Conservation (phyloP, 129 eudicot species). For the Rutidosis leptorrhynchoides region DNA sequence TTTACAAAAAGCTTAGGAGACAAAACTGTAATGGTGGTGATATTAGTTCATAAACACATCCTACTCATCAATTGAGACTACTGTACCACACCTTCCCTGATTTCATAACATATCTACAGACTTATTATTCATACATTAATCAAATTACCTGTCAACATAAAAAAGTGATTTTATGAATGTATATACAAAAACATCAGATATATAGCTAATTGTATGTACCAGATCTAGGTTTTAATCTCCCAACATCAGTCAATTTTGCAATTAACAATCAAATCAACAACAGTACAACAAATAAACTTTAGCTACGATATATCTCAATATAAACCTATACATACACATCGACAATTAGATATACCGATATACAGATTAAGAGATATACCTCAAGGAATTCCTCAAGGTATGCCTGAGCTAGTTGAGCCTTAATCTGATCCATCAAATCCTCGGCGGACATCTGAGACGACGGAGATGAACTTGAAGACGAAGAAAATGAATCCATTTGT, state of each 20-base stretch:
- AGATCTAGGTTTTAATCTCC: neutral
- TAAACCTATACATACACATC: neutral
- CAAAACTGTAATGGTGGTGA: no score
- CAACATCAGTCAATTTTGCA: neutral
- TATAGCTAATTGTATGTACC: neutral
- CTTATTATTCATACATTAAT: no score
- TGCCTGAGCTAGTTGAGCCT: constrained; percentile 81
- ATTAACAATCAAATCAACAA: neutral
- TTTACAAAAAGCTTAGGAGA: neutral
- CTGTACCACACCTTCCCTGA: neutral
- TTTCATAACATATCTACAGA: neutral
- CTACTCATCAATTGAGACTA: neutral
- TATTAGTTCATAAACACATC: neutral
- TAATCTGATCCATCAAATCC: constrained; percentile 72
- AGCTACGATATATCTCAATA: no score
- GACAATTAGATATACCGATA: neutral
- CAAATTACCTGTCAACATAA: neutral
- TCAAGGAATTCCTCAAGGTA: constrained; percentile 87
- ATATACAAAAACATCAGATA: no score
- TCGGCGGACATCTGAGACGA: constrained; percentile 46
- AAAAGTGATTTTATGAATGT: no score
- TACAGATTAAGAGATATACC: constrained; percentile 30
- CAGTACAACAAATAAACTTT: no score
- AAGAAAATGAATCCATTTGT: constrained; percentile 74
- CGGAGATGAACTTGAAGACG: constrained; percentile 63